These are phyloP conservation scores for Prillingera fragicola DNA, from an alignment of 1,284 basidiomycete genomes.

Conservation along the genomic window DNA sequence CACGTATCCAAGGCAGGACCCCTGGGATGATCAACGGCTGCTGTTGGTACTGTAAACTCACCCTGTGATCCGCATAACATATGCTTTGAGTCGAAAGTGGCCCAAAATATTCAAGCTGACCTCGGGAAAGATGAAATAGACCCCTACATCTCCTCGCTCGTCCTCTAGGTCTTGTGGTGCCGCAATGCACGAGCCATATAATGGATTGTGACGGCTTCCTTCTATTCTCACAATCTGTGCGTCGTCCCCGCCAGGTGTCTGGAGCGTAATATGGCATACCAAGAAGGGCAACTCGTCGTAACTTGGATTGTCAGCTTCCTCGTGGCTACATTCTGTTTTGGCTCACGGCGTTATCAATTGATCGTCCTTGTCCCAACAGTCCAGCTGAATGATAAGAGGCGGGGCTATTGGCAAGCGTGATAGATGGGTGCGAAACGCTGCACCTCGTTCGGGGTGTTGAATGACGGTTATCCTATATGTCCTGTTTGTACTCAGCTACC, in stretches of 20 bases:
- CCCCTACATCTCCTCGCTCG: slow-evolving; percentile 65
- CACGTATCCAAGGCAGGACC: slow-evolving; percentile 54
- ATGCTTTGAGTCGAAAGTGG: slow-evolving; percentile 67
- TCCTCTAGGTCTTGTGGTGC: slow-evolving; percentile 70
- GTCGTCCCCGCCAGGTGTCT: slow-evolving; percentile 34
- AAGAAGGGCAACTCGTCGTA: slow-evolving; percentile 75
- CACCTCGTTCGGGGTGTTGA: slow-evolving; percentile 69
- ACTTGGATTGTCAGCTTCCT: slow-evolving; percentile 34
- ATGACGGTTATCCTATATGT: slow-evolving; percentile 50
- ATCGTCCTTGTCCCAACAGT: slow-evolving; percentile 57
- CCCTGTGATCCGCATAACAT: slow-evolving; percentile 70
- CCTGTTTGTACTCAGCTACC: slow-evolving; percentile 15
- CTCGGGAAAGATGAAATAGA: slow-evolving; percentile 85
- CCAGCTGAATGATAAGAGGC: slow-evolving; percentile 69
- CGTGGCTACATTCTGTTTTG: not conserved
- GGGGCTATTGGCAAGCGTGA: slow-evolving; percentile 76
- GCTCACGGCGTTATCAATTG: slow-evolving; percentile 49
- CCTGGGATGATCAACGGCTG: slow-evolving; percentile 12
- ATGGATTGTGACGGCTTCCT: slow-evolving; percentile 47
- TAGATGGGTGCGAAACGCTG: slow-evolving; percentile 69
- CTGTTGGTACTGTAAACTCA: slow-evolving; percentile 48
- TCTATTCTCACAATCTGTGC: slow-evolving; percentile 26
- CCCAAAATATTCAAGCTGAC: slow-evolving; percentile 74
- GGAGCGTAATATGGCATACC: slow-evolving; percentile 67
- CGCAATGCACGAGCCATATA: slow-evolving; percentile 79